A percentile compares a stretch with the other conserved stretches of the same genome.
phyloP scores from a whole-genome alignment of 1,284 basidiomycete species.

The Omphalotus olearius region DNA sequence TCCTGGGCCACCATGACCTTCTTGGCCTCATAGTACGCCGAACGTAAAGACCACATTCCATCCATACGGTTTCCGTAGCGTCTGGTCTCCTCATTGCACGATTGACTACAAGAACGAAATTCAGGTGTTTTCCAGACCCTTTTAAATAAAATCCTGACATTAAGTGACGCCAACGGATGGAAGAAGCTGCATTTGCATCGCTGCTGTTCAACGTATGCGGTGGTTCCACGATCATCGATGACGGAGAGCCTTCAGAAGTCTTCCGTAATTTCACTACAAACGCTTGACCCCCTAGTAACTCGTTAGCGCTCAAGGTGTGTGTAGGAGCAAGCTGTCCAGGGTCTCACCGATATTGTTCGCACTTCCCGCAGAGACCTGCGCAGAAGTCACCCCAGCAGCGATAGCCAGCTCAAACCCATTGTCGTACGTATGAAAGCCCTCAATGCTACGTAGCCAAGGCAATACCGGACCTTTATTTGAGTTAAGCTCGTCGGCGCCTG shows the following conservation, averaged over 20 bases:
- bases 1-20: constrained; percentile 73
- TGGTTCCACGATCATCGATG: constrained; percentile 64
- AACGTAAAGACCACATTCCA: constrained; percentile 55
- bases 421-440: constrained; percentile 51
- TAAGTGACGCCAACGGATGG: constrained; percentile 54
- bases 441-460: constrained; percentile 51
- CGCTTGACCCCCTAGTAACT: constrained; percentile 55
- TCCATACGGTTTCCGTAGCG: constrained; percentile 55
- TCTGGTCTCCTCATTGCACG: constrained; percentile 52
- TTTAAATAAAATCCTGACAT: constrained; percentile 34
- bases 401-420: constrained; percentile 43
- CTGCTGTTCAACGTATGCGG: constrained; percentile 40
- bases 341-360: constrained; percentile 55
- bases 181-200: constrained; percentile 24
- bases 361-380: constrained; percentile 46
- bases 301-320: not conserved
- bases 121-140: not conserved
- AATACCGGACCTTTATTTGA: constrained; percentile 54
- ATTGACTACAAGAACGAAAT: constrained; percentile 38
- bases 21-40: constrained; percentile 63
- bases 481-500: constrained; percentile 50
- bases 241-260: constrained; percentile 51
- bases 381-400: constrained; percentile 51
- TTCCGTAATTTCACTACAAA: constrained; percentile 65
- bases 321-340: not conserved